These are phyloP conservation scores for Termitomyces sp. DNA, from an alignment of 768 basidiomycete genomes.

Conservation along the genomic window DNA sequence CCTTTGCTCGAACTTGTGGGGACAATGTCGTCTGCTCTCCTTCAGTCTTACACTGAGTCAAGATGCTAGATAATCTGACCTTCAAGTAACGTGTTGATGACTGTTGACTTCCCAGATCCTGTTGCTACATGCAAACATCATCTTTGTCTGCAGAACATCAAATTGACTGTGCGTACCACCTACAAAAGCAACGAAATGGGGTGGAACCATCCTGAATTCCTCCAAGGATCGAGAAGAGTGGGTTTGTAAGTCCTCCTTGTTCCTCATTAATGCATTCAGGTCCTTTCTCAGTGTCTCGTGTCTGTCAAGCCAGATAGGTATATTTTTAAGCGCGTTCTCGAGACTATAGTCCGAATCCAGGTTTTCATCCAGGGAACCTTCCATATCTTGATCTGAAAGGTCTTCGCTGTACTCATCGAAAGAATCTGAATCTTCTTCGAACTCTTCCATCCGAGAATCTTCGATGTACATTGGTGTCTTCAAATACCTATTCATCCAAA, in stretches of 20 bases:
- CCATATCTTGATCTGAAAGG: not conserved
- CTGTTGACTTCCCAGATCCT: not conserved
- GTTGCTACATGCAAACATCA: not conserved
- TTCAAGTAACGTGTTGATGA: not conserved
- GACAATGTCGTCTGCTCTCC: not conserved
- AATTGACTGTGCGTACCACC: not conserved
- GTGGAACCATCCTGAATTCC: not conserved
- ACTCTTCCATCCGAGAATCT: too few relatives aligned
- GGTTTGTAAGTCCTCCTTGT: not conserved
- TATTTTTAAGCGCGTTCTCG: not conserved
- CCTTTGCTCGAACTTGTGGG: not conserved
- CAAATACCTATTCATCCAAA: too few relatives aligned
- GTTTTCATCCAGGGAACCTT: not conserved
- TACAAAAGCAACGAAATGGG: not conserved
- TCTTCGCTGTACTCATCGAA: not conserved
- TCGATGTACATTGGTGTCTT: too few relatives aligned
- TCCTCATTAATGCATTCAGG: not conserved
- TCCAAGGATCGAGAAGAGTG: not conserved
- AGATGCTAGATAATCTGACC: not conserved
- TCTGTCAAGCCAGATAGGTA: not conserved
- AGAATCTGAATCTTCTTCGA: not conserved
- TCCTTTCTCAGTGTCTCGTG: not conserved
- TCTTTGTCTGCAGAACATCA: not conserved
- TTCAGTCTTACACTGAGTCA: not conserved
- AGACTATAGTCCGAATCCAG: not conserved